Evolutionary conservation across 1,284 basidiomycete species (phyloP), one percentile per base, ranked within the genome.

Genomic region (Cutaneotrichosporon dermatis): DNA sequence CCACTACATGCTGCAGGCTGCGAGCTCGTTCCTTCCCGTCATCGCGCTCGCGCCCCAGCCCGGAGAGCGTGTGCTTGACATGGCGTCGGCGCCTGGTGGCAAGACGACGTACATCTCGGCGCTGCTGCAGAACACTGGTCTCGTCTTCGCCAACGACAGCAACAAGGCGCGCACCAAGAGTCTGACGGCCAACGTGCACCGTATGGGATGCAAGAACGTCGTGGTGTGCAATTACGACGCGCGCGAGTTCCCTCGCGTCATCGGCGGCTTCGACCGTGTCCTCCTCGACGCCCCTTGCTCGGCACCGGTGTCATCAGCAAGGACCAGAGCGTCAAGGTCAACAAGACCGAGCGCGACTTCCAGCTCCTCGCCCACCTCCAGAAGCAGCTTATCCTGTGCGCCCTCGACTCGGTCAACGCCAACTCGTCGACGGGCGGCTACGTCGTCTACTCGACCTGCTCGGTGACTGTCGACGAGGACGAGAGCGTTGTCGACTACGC

Each of bases 1-100:
- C 3, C 94, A 99, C 76, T 99, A 99, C 81, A 99, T 99, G 91
- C 88, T 99, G 15, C 96, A 99, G 81, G 92, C 96, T 4, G 96
- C 96, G 4, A 96, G 93, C 6, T 98, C 94, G 1, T 98, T 99
- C 84, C 83, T 99, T n/a, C 96, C 96, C 46, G 95, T 98, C 69
- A 94, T 99, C 67, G 92, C 96, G 1, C 86, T 99, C 42, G 83
- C 86, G 16, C 96, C 96, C 13, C 90, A 95, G 72, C 92, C 93
- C 1, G 85, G 90, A 65, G 96, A 99, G 76, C 88, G 94, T 34
- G 86, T 98, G 4, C 84, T 99, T 60, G 96, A 99, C 76, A 99
- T 99, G 96, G 94, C 95, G 2, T 95, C 92, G 52, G 94, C 96
- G 0, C 96, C 96, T 0, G 96, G 96, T 39, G 96, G 96, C 6